Conservation (phyloP, 192 early-diverging fungal species). For the Lobosporangium transversale region DNA sequence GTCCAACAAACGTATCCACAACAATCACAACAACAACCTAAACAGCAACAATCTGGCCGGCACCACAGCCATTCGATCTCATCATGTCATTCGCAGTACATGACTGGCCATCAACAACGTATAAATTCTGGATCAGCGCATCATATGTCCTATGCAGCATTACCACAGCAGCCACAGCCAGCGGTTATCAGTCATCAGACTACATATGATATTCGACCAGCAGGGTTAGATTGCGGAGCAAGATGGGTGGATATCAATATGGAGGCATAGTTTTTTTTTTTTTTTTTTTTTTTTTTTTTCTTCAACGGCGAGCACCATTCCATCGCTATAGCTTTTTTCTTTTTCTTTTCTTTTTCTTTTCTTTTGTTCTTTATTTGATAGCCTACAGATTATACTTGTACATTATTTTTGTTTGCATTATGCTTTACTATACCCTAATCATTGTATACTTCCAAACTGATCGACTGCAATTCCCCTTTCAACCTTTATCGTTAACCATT, state of each 20-base stretch:
- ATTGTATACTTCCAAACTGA: neutral
- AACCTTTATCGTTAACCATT: too few species aligned
- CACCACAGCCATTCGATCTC: constrained; percentile 41
- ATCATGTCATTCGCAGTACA: constrained; percentile 33
- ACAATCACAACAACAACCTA: constrained; percentile 17
- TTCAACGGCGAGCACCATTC: too few species aligned
- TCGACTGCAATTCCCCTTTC: too few species aligned
- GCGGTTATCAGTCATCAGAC: constrained; percentile 44
- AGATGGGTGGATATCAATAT: constrained; percentile 46
- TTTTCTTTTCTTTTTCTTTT: constrained; percentile 1
- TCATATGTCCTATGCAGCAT: constrained; percentile 20
- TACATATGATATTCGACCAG: constrained; percentile 35
- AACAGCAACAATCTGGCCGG: constrained; percentile 23
- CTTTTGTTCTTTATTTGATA: constrained; percentile 12
- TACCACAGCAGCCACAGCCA: constrained; percentile 47
- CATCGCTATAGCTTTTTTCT: too few species aligned
- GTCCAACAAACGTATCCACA: constrained; percentile 4
- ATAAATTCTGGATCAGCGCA: constrained; percentile 34
- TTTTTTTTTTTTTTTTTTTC: neutral
- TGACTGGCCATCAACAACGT: constrained; percentile 18
- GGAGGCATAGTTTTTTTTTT: constrained; percentile 6
- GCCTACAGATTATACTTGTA: constrained; percentile 1
- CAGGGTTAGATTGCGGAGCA: constrained; percentile 32
- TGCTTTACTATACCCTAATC: constrained; percentile 10
- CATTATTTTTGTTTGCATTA: too few species aligned